Base-by-base conservation (phyloP, 1,139 yeast genomes). In the Hanseniaspora sp. region DNA sequence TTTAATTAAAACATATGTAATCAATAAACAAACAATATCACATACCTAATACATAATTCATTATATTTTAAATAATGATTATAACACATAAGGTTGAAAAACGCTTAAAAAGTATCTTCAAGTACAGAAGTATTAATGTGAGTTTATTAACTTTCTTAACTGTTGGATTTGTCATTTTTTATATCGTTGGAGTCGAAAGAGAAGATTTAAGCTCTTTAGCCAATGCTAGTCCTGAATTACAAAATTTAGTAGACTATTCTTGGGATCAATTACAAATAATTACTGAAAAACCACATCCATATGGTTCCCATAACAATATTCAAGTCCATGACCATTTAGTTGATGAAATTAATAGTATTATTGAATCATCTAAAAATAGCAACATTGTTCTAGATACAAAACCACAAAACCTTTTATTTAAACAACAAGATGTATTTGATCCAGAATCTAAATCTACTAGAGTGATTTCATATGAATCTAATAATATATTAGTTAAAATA, bases 201-300 rank as follows among this genome's bases (percentile, higher is more conserved):
- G 52, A 48, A 29, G 46, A 41, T 31, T 28, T 48, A 15, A 17
- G 13, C 12, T 17, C n/a, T 1, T 31, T 45, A 54, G 38, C 42
- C 52, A 40, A 53, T 38, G 37, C 47, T 54, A 23, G 46, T 56
- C 51, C 34, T 40, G 40, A 31, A 2, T 9, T 40, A 5, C n/a
- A 42, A 23, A 30, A 51, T 40, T 61, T 68, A 8, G 64, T 81
- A 7, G 70, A 76, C 15, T 67, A 74, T 1, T 73, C 82, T 2
- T 87, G 95, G 95, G 59, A 67, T 5, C 85, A 82, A 61, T 73
- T 87, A 55, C 94, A 86, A 65, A 67, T 69, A 9, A 82, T 88
- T 15, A 83, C 92, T 0, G 64, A 69, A 43, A 67, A 74, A 44
- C 80, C 79, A 57, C 96, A 90, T 67, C 87, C 96, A 0, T 88